Evolutionary conservation across 805 yeast species (phyloP), one percentile per base, ranked within the genome.

Genomic region (Lachancea sp.): DNA sequence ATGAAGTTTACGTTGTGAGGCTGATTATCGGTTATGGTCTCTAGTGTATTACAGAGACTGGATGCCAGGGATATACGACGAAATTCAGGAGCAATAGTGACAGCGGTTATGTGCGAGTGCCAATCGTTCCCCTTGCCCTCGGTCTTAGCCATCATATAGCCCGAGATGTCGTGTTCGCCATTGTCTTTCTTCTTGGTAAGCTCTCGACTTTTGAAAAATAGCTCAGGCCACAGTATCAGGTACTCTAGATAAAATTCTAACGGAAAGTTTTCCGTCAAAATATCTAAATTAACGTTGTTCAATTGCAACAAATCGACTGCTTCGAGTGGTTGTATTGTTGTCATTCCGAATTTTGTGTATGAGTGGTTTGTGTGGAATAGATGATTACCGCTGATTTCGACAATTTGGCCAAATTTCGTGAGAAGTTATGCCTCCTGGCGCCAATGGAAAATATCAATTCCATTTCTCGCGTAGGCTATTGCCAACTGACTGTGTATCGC

Each of bases 21-120:
- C n/a, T 68, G 73, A n/a, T 76, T 71, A 46, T 83, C 85, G 0
- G 95, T 84, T 34, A 80, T 73, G 31, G 76, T 72, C 52, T 83
- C 88, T 31, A 92, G 65, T 44, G 84, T 77, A 35, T 74, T 67
- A 54, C 96, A 88, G 30, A 92, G 67, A 44, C 75, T 74, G 6
- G 88, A 76, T 1, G 97, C 98, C 29, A 92, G 66, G 1, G 96
- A 95, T 12, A 90, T 70, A 45, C 97, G 67, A 40, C 99, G 67
- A 60, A 82, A 90, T 38, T 77, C 80, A 9, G 85, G 80, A 44
- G 83, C 82, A 1, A 92, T 83, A 0, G 97, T 88, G 3, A 92
- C 96, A 0, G 98, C 97, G 0, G 97, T 87, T 36, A 92, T 88
- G 60, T 92, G 99, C 1, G 95, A 77, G 56, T 92, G 99, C 96